Percentiles rank a stretch among this genome's conserved stretches.
These are phyloP conservation scores for Cordyceps fumosorosea DNA, from an alignment of 2,329 filamentous ascomycete genomes.

Conservation along the genomic window DNA sequence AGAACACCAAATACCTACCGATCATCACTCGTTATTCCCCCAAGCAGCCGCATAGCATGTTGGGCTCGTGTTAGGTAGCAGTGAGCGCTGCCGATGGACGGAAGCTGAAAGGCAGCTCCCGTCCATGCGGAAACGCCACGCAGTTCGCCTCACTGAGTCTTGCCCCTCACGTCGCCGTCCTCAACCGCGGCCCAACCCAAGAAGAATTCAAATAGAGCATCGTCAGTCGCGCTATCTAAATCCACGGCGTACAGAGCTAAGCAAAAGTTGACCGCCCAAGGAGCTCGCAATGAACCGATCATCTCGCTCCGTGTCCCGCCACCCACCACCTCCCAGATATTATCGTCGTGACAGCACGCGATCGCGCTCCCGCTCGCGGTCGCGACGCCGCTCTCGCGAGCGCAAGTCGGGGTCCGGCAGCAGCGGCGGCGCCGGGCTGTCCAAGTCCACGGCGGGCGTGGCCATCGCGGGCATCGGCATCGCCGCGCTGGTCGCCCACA, in stretches of 20 bases:
- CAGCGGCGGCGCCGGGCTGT: slow-evolving; percentile 14
- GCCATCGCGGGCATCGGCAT: slow-evolving; percentile 28
- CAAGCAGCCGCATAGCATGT: not conserved
- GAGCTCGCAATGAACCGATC: slow-evolving; percentile 7
- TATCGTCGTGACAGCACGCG: slow-evolving; percentile 3
- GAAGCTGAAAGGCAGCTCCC: not conserved
- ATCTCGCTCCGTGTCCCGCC: slow-evolving; percentile 12
- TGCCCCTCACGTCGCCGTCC: not conserved
- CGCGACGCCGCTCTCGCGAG: not conserved
- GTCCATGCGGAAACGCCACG: slow-evolving; percentile 2
- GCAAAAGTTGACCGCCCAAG: no score
- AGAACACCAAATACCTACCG: not conserved
- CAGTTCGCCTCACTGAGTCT: slow-evolving; percentile 1
- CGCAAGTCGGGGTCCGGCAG: not conserved
- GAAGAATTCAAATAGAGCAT: not conserved
- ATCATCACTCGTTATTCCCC: not conserved
- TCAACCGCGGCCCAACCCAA: not conserved
- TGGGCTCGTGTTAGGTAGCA: not conserved
- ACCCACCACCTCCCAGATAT: not conserved
- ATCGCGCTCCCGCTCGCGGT: slow-evolving; percentile 3
- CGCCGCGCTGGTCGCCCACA: slow-evolving; percentile 28
- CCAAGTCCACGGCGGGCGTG: slow-evolving; percentile 21
- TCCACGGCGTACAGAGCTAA: no score
- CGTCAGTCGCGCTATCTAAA: not conserved
- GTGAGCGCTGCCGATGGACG: not conserved